Conservation (phyloP, 352 stramenopile genomes). For the Pythium folliculosum region DNA sequence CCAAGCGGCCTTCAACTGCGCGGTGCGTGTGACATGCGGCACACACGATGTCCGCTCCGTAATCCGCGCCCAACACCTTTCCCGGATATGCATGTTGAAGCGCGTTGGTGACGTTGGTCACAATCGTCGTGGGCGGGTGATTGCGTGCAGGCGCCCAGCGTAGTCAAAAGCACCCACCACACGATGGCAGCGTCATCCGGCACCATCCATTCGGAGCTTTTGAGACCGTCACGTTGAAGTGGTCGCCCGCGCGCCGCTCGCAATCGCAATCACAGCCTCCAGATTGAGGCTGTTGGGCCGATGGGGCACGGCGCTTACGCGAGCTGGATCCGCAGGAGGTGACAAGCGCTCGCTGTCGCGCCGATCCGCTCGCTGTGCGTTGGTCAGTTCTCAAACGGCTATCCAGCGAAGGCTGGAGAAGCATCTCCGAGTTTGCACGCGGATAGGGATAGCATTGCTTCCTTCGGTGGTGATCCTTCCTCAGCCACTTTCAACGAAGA, state of each 20-base stretch:
- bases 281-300: not conserved
- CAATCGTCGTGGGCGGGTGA: not conserved
- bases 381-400: too few relatives aligned
- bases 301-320: not conserved
- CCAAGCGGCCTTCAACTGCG: constrained; percentile 14
- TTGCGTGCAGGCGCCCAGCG: constrained; percentile 3
- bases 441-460: too few relatives aligned
- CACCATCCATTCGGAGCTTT: not conserved
- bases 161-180: too few relatives aligned
- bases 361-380: too few relatives aligned
- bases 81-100: not conserved
- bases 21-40: constrained; percentile 10
- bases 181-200: not conserved
- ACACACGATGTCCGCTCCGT: constrained; percentile 4
- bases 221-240: not conserved
- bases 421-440: too few relatives aligned
- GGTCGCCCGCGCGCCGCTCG: not conserved
- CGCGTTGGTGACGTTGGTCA: not conserved
- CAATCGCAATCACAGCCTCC: not conserved
- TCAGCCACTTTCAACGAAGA: too few relatives aligned
- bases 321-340: too few relatives aligned
- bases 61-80: not conserved
- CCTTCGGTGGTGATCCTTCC: too few relatives aligned
- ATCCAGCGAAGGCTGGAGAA: too few relatives aligned
- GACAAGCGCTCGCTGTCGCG: too few relatives aligned